Conservation (phyloP, 371 early-diverging fungal species). For the Mucor saturninus region DNA sequence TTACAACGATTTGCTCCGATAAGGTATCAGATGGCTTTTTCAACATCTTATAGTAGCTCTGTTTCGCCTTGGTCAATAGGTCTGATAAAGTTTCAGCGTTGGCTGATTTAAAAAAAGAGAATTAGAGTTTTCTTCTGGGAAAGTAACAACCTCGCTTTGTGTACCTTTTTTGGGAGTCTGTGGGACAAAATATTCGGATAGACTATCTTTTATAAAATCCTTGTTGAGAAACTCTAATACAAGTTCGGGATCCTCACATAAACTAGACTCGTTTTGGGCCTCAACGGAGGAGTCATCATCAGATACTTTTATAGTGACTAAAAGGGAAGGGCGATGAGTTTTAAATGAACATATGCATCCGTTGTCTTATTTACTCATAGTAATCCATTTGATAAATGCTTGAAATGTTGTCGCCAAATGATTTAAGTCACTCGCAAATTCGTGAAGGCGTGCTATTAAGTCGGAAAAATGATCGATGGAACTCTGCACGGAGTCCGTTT, state of each 20-base stretch:
- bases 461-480: slow-evolving; percentile 8
- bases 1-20: slow-evolving; percentile 14
- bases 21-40: slow-evolving; percentile 21
- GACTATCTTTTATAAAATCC: slow-evolving; percentile 21
- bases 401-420: slow-evolving; percentile 11
- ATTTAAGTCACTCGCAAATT: slow-evolving; percentile 7
- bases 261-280: slow-evolving; percentile 1
- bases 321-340: neutral
- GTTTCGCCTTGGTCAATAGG: neutral
- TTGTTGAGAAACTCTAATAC: slow-evolving; percentile 22
- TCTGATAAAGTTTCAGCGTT: neutral
- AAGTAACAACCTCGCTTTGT: neutral
- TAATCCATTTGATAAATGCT: slow-evolving; percentile 30
- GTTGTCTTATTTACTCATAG: slow-evolving; percentile 8
- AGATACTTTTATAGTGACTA: slow-evolving; percentile 19
- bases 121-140: neutral
- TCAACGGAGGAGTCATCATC: slow-evolving; percentile 15
- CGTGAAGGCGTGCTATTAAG: slow-evolving; percentile 6
- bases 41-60: slow-evolving; percentile 16
- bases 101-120: neutral
- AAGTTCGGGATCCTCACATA: slow-evolving; percentile 31
- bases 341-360: neutral
- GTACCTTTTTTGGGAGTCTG: neutral
- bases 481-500: slow-evolving; percentile 8
- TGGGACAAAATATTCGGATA: slow-evolving; percentile 18